Evolutionary conservation across 495 filamentous ascomycete genomes (phyloP).

Genomic region (Thozetella sp.): DNA sequence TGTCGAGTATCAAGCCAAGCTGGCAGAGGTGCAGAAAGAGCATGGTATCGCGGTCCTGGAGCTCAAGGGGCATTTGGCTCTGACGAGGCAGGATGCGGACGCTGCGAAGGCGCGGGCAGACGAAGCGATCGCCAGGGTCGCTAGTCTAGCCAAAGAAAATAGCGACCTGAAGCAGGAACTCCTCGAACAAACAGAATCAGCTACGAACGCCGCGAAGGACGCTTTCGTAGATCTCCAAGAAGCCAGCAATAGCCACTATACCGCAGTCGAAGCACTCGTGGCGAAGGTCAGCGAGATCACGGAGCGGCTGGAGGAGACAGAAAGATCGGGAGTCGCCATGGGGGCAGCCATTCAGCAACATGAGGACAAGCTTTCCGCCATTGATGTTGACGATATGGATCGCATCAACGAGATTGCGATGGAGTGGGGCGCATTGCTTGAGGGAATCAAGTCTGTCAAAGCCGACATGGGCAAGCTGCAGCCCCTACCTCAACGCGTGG

Average conservation of each 20-base stretch:
- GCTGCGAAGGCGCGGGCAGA: neutral
- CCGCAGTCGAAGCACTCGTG: neutral
- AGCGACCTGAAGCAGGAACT: too few relatives aligned
- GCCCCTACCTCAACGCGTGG: neutral
- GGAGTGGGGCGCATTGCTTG: neutral
- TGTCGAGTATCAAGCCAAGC: neutral
- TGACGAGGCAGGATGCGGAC: neutral
- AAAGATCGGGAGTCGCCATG: neutral
- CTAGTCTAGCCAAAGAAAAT: too few relatives aligned
- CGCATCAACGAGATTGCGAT: neutral
- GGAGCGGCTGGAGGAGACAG: neutral
- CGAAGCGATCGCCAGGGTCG: too few relatives aligned
- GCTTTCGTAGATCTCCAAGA: neutral
- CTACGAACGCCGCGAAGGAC: neutral
- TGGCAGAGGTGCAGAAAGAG: neutral
- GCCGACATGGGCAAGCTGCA: neutral
- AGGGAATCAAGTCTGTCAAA: neutral
- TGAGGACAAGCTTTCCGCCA: conserved; percentile 6
- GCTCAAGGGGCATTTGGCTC: neutral
- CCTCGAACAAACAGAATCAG: too few relatives aligned
- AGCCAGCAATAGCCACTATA: neutral
- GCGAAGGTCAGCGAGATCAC: neutral
- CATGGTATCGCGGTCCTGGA: neutral
- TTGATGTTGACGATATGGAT: conserved; percentile 10
- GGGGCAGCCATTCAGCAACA: conserved; percentile 2